Conservation (phyloP, 2,329 filamentous ascomycete species). For the Sclerotinia nivalis region DNA sequence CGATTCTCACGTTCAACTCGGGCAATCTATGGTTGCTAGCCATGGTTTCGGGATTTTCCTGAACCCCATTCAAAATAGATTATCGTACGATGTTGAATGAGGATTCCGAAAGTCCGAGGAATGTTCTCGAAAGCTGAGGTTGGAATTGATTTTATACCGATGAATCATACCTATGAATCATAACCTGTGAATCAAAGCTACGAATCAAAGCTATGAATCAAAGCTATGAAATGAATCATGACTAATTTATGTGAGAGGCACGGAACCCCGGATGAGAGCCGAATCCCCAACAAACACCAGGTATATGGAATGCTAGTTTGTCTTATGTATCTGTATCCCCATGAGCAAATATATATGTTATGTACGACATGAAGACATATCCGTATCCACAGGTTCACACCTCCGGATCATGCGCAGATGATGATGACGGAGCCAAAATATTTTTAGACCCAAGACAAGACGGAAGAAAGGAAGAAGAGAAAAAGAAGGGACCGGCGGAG, state of each 20-base stretch:
- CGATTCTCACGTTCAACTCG: neutral
- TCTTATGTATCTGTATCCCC: neutral
- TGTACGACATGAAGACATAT: neutral
- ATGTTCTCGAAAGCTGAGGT: neutral
- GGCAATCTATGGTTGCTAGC: neutral
- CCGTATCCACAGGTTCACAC: neutral
- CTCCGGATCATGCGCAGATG: no score
- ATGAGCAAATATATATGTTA: neutral
- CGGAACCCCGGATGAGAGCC: neutral
- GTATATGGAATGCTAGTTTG: neutral
- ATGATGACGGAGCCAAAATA: no score
- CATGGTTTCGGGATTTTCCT: neutral
- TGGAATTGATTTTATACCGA: no score
- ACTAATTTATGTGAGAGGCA: neutral
- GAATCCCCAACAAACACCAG: neutral
- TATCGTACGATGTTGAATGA: neutral
- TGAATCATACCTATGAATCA: no score
- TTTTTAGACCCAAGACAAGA: no score
- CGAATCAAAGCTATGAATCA: neutral
- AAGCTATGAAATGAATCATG: neutral
- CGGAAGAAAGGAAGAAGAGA: no score
- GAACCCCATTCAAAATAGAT: neutral
- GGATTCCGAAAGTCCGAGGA: neutral
- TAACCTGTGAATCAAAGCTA: neutral
- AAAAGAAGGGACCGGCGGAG: neutral